Evolutionary conservation across 768 basidiomycete species (phyloP).

Genomic region (Podaxis pistillaris): DNA sequence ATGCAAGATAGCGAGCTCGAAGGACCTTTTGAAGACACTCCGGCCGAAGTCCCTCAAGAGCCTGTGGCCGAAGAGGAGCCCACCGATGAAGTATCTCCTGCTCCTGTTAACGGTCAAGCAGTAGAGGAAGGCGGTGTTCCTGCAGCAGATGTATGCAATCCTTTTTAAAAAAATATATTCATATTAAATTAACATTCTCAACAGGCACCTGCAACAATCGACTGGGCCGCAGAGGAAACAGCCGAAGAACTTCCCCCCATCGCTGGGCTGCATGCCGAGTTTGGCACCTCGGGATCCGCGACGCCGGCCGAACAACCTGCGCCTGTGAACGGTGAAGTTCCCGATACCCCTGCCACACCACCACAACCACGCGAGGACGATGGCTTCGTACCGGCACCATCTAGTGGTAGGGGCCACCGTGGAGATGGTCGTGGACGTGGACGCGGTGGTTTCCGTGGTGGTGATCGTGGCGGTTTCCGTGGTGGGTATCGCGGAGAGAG

Average conservation of each 20-base stretch:
- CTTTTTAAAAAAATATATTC: background rate
- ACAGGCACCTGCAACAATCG: slow-evolving; percentile 43
- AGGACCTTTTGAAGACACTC: slow-evolving; percentile 46
- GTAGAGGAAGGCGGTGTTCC: slow-evolving; percentile 17
- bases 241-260: slow-evolving; percentile 80
- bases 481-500: slow-evolving; percentile 28
- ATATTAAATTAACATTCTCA: background rate
- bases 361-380: slow-evolving; percentile 47
- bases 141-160: slow-evolving; percentile 19
- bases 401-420: background rate
- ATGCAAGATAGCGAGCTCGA: slow-evolving; percentile 83
- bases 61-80: slow-evolving; percentile 27
- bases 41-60: slow-evolving; percentile 43
- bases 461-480: slow-evolving; percentile 22
- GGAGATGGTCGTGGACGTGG: slow-evolving; percentile 48
- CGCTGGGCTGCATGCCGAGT: slow-evolving; percentile 70
- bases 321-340: slow-evolving; percentile 28
- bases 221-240: slow-evolving; percentile 84
- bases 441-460: slow-evolving; percentile 35
- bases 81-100: slow-evolving; percentile 20
- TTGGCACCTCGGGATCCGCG: slow-evolving; percentile 71
- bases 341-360: slow-evolving; percentile 20
- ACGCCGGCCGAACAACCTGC: slow-evolving; percentile 48
- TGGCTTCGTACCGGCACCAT: slow-evolving; percentile 50
- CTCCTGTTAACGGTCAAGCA: slow-evolving; percentile 16